A percentile compares a stretch with the other conserved stretches of the same genome.
These are phyloP conservation scores for Phyllostachys edulis DNA, from an alignment of 176 grass and related monocot species.

Conservation along the genomic window DNA sequence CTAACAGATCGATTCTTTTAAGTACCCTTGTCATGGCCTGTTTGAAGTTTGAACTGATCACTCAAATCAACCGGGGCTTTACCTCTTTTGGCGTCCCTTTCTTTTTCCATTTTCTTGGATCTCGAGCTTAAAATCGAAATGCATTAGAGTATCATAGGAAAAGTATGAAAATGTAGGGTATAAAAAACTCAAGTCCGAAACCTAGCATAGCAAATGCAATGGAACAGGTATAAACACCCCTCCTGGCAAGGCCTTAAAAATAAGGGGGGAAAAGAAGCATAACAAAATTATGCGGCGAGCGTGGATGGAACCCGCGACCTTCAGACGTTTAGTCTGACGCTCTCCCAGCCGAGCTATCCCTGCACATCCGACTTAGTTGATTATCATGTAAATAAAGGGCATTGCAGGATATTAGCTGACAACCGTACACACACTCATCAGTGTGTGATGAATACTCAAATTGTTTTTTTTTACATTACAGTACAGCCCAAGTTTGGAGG, in stretches of 20 bases:
- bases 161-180: not conserved
- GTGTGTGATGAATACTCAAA: not conserved
- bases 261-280: not conserved
- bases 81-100: not conserved
- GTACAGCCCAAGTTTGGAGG: not conserved
- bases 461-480: not conserved
- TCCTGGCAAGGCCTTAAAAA: too few relatives aligned
- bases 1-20: slow-evolving; percentile 17
- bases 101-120: not conserved
- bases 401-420: too few relatives aligned
- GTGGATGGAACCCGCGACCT: slow-evolving; percentile 97
- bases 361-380: not conserved
- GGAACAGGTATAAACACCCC: not conserved
- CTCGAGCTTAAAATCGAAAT: not conserved
- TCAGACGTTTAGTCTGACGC: slow-evolving; percentile 99
- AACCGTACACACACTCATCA: too few relatives aligned
- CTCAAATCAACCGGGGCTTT: not conserved
- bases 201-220: not conserved
- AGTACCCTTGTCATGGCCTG: not conserved
- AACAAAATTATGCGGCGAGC: slow-evolving; percentile 46
- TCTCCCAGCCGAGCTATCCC: slow-evolving; percentile 99
- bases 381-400: too few relatives aligned
- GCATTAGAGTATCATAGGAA: not conserved
- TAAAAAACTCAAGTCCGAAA: not conserved
- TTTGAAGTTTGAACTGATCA: not conserved